These are phyloP conservation scores for Serendipita indica DNA, from an alignment of 768 basidiomycete species.

Conservation along the genomic window DNA sequence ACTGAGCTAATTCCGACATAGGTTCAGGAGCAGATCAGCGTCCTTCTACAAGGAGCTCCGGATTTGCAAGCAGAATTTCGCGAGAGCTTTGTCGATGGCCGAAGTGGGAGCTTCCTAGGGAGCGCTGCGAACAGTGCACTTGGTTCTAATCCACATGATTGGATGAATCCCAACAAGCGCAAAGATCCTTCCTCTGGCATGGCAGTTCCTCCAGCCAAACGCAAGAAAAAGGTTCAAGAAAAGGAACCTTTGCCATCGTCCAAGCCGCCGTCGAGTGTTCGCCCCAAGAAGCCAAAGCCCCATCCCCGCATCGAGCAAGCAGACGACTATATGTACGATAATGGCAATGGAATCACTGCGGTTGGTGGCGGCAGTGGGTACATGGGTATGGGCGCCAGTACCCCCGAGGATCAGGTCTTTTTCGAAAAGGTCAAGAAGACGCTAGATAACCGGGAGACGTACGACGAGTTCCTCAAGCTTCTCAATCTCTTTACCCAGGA, in stretches of 20 bases:
- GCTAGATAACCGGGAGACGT: conserved; percentile 58
- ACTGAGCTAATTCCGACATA: conserved; percentile 22
- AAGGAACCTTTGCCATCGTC: not conserved
- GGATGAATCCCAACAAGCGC: conserved; percentile 15
- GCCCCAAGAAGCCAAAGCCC: conserved; percentile 18
- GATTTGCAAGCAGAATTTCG: conserved; percentile 44
- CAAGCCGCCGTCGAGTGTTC: not conserved
- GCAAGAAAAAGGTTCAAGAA: not conserved
- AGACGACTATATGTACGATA: conserved; percentile 26
- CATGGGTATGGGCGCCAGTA: conserved; percentile 1
- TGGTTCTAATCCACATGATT: conserved; percentile 30
- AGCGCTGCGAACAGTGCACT: not conserved
- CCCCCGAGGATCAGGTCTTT: conserved; percentile 68
- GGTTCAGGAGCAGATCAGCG: conserved; percentile 67
- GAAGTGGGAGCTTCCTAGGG: not conserved
- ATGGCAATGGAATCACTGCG: conserved; percentile 10
- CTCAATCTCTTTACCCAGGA: conserved; percentile 83
- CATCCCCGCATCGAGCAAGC: conserved; percentile 21
- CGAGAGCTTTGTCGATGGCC: conserved; percentile 16
- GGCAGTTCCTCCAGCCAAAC: conserved; percentile 16
- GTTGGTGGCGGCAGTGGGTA: not conserved
- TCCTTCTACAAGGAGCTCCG: conserved; percentile 65
- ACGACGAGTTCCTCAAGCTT: conserved; percentile 86
- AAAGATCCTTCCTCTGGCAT: conserved; percentile 22
- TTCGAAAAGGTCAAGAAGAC: conserved; percentile 78